These are phyloP conservation scores for Fusarium tuaranense DNA, from an alignment of 2,329 filamentous ascomycete genomes.

Conservation along the genomic window DNA sequence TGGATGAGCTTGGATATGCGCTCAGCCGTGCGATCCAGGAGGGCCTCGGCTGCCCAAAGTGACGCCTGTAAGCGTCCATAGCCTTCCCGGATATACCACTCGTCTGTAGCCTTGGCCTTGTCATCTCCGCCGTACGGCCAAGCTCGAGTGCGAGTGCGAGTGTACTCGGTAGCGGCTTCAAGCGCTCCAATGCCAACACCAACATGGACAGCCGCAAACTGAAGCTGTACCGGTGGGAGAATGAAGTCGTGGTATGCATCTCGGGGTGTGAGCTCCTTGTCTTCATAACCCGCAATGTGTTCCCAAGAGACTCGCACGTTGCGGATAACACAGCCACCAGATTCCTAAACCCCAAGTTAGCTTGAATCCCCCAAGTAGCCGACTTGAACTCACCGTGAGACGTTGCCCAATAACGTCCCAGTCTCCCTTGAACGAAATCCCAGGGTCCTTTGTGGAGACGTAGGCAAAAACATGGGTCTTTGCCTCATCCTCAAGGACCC, in stretches of 20 bases:
- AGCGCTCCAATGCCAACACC: neutral
- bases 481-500: neutral
- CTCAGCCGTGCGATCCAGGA: neutral
- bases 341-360: neutral
- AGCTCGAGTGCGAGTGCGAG: neutral
- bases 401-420: neutral
- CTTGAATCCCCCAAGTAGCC: neutral
- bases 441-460: neutral
- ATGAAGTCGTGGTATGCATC: neutral
- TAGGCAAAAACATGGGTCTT: conserved; percentile 1
- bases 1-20: neutral
- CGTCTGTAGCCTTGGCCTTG: neutral
- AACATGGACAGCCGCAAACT: neutral
- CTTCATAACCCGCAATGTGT: neutral
- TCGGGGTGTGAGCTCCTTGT: neutral
- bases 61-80: neutral
- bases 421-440: neutral
- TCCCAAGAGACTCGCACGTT: neutral
- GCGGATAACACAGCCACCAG: neutral
- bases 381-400: neutral
- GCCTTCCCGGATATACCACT: neutral
- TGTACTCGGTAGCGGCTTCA: neutral
- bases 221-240: neutral
- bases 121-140: neutral
- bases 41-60: neutral